Evolutionary conservation across 345 rosid genomes (phyloP).

Genomic region (Hibiscus mutabilis): DNA sequence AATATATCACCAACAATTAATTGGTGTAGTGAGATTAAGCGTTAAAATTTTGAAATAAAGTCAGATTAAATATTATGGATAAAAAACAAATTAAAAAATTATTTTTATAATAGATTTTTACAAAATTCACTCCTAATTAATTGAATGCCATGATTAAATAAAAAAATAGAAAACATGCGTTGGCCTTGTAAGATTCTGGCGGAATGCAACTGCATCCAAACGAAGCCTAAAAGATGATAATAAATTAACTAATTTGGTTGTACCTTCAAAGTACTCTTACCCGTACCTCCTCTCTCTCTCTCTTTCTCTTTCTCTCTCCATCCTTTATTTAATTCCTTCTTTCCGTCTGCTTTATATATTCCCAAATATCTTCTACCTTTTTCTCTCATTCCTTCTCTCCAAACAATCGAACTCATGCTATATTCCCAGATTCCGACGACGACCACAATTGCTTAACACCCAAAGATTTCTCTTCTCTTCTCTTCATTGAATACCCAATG

Average conservation of each 20-base stretch:
- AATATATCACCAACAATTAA: too few species aligned
- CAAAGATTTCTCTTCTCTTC: not conserved
- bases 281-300: conserved; percentile 18
- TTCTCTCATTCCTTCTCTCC: not conserved
- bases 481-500: conserved; percentile 29
- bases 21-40: too few species aligned
- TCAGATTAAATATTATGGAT: too few species aligned
- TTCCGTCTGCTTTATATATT: conserved; percentile 15
- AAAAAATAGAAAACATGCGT: not conserved
- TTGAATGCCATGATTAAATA: too few species aligned
- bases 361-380: conserved; percentile 4
- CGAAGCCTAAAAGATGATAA: too few species aligned
- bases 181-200: not conserved
- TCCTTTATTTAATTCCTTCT: conserved; percentile 15
- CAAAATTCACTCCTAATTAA: too few species aligned
- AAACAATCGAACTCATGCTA: not conserved
- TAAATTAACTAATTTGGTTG: not conserved
- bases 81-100: too few species aligned
- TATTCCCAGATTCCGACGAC: not conserved
- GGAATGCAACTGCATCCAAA: too few species aligned
- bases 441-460: not conserved
- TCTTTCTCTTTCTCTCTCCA: conserved; percentile 11
- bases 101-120: too few species aligned
- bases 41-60: too few species aligned
- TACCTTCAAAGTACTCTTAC: conserved; percentile 42